phyloP scores from a whole-genome alignment of 371 early-diverging fungal species.

The Choanephora cucurbitarum region DNA sequence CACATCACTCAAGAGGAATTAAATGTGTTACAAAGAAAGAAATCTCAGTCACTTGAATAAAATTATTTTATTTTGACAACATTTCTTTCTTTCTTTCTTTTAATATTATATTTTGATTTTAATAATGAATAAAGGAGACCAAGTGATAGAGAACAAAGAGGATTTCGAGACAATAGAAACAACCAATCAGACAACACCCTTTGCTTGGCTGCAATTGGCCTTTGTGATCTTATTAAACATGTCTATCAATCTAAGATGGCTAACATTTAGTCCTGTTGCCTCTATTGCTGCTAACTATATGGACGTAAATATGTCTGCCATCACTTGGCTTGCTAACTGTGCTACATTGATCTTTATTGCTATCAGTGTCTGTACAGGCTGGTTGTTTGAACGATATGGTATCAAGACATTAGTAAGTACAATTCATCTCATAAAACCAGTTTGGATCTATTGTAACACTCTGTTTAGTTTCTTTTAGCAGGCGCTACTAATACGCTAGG shows the following conservation, averaged over 20 bases:
- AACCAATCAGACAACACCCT: slow-evolving; percentile 8
- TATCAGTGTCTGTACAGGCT: slow-evolving; percentile 22
- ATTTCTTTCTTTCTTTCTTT: not conserved
- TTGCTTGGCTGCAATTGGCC: slow-evolving; percentile 23
- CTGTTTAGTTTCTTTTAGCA: slow-evolving; percentile 23
- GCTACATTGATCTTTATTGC: slow-evolving; percentile 29
- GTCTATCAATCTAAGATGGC: slow-evolving; percentile 27
- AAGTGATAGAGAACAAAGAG: not conserved
- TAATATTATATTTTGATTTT: no score
- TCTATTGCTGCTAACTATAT: slow-evolving; percentile 18
- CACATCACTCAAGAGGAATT: slow-evolving; percentile 7
- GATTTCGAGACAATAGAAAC: not conserved
- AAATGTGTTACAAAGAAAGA: not conserved
- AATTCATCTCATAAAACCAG: no score
- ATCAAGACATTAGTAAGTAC: slow-evolving; percentile 23
- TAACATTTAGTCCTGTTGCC: slow-evolving; percentile 27
- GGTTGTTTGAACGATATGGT: slow-evolving; percentile 30
- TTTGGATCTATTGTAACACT: no score
- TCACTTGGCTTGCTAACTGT: slow-evolving; percentile 28
- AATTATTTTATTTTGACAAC: no score
- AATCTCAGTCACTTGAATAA: not conserved
- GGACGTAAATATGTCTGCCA: slow-evolving; percentile 18
- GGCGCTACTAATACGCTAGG: slow-evolving; percentile 18
- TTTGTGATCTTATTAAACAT: slow-evolving; percentile 18
- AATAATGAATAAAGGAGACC: not conserved